A percentile compares a stretch with the other conserved stretches of the same genome.
Conservation (phyloP, 768 basidiomycete genomes). For the Phanerodontia chrysosporium region DNA sequence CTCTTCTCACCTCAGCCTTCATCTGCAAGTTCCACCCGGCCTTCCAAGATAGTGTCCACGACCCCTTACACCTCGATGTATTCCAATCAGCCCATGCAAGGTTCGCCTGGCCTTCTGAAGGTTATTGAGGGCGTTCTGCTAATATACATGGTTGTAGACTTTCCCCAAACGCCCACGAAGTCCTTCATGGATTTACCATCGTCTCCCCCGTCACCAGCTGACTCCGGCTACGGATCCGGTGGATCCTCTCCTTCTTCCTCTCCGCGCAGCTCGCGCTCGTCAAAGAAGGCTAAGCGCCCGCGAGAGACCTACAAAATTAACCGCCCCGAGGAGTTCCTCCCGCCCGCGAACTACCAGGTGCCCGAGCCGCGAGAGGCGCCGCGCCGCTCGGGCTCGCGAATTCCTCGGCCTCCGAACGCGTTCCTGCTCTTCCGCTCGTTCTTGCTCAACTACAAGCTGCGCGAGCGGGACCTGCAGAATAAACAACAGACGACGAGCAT, state of each 20-base stretch:
- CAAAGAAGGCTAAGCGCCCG: not conserved
- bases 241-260: not conserved
- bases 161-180: not conserved
- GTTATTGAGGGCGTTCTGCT: not conserved
- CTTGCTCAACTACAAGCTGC: constrained; percentile 38
- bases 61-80: not conserved
- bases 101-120: not conserved
- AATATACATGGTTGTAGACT: not conserved
- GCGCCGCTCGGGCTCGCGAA: constrained; percentile 21
- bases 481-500: constrained; percentile 53
- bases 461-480: constrained; percentile 41
- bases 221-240: not conserved
- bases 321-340: not conserved
- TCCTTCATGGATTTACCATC: not conserved
- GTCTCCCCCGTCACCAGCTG: not conserved
- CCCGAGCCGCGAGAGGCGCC: not conserved
- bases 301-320: not conserved
- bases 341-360: not conserved
- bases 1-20: not conserved
- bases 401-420: constrained; percentile 50
- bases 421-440: constrained; percentile 57
- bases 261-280: not conserved
- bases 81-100: not conserved
- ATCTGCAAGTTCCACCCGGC: not conserved
- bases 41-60: not conserved